Conservation (phyloP, 306 rosid genomes). For the Glycyrrhiza uralensis region DNA sequence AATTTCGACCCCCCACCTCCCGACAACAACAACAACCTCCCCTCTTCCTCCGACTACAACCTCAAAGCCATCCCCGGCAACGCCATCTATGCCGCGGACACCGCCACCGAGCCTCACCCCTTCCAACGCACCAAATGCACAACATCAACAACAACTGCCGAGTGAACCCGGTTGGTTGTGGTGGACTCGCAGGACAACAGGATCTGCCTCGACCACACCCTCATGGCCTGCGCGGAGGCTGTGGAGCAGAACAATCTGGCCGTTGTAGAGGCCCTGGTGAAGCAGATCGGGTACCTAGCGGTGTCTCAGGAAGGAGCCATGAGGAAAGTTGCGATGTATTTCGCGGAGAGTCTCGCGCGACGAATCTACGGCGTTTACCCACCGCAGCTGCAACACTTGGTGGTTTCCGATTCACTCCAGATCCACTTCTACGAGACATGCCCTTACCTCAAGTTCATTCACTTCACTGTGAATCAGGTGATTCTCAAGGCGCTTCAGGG, state of each 20-base stretch:
- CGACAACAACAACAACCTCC: background rate
- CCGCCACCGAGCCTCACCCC: no score
- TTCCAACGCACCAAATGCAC: slow-evolving; percentile 28
- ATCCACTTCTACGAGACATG: slow-evolving; percentile 89
- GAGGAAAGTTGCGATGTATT: slow-evolving; percentile 85
- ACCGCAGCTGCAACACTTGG: slow-evolving; percentile 43
- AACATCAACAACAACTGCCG: background rate
- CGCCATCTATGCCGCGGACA: slow-evolving; percentile 51
- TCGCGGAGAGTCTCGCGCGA: slow-evolving; percentile 79
- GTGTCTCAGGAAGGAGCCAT: slow-evolving; percentile 84
- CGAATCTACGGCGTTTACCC: slow-evolving; percentile 64
- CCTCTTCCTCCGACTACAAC: slow-evolving; percentile 59
- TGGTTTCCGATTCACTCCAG: slow-evolving; percentile 61
- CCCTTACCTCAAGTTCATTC: slow-evolving; percentile 88
- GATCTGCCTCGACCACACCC: slow-evolving; percentile 66
- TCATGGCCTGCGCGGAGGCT: slow-evolving; percentile 91
- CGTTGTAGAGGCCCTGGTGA: slow-evolving; percentile 66
- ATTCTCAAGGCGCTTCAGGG: slow-evolving; percentile 84
- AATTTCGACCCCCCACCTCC: slow-evolving; percentile 41
- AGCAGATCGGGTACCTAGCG: slow-evolving; percentile 71
- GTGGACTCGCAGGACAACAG: slow-evolving; percentile 88
- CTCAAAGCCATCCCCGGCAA: slow-evolving; percentile 73
- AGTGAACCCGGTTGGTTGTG: slow-evolving; percentile 46
- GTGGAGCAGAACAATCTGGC: slow-evolving; percentile 54
- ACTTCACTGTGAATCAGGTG: slow-evolving; percentile 89